These are phyloP conservation scores for Bothriochloa decipiens DNA, from an alignment of 176 grass and related monocot species.

Conservation along the genomic window DNA sequence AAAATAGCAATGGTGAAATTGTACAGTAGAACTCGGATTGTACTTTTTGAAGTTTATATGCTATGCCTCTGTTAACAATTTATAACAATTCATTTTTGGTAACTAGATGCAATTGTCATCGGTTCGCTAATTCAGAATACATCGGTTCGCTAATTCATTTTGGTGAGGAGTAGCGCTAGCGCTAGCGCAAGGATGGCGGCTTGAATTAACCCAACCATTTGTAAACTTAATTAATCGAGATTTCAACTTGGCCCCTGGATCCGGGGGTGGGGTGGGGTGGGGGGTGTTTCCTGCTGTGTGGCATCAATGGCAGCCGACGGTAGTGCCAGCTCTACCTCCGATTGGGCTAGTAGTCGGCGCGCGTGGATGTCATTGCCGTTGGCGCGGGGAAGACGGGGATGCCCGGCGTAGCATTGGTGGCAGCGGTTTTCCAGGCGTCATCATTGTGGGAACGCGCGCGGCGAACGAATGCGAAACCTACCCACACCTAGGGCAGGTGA, in stretches of 20 bases:
- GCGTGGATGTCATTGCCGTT: not conserved
- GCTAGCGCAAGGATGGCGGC: too few relatives aligned
- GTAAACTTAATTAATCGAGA: too few relatives aligned
- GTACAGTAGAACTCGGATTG: not conserved
- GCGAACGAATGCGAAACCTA: not conserved
- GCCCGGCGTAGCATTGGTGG: not conserved
- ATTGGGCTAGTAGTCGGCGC: not conserved
- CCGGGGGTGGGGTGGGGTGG: too few relatives aligned
- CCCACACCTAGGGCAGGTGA: not conserved
- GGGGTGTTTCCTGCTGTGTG: not conserved
- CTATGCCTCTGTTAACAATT: not conserved
- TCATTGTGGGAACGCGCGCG: slow-evolving; percentile 11
- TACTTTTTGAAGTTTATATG: not conserved
- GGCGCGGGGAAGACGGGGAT: not conserved
- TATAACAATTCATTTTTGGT: not conserved
- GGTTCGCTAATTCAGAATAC: not conserved
- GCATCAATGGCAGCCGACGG: not conserved
- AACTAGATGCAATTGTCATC: not conserved
- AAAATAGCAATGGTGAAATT: not conserved
- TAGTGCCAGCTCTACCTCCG: not conserved
- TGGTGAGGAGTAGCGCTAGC: too few relatives aligned
- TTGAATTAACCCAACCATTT: not conserved
- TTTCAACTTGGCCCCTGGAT: not conserved
- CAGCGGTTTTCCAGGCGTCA: not conserved
- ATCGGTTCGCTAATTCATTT: too few relatives aligned